These are phyloP conservation scores for Leptographium lundbergii DNA, from an alignment of 2,329 filamentous ascomycete species.

Conservation along the genomic window DNA sequence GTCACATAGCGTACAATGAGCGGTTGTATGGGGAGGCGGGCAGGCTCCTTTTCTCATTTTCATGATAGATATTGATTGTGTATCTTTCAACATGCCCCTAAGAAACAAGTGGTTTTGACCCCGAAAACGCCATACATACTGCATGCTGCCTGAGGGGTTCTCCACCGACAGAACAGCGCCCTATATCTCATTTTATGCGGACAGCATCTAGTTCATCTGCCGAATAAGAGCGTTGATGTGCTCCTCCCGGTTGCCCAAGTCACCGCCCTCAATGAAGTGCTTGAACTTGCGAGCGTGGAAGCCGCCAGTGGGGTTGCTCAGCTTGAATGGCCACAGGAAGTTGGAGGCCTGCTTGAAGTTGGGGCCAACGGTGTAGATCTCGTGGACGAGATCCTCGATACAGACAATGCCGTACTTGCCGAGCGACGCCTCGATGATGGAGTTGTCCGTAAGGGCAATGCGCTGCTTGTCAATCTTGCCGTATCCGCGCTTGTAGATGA, in stretches of 20 bases:
- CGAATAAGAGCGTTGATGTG: slow-evolving; percentile 93
- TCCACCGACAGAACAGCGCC: slow-evolving; percentile 15
- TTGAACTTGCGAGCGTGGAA: slow-evolving; percentile 97
- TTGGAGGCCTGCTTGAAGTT: slow-evolving; percentile 99
- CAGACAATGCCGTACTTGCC: slow-evolving; percentile 99
- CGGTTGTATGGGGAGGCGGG: neutral
- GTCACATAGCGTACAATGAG: no score
- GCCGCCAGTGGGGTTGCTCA: slow-evolving; percentile 93
- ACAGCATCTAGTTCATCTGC: slow-evolving; percentile 83
- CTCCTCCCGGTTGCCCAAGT: slow-evolving; percentile 96
- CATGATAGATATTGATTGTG: slow-evolving; percentile 1
- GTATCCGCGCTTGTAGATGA: slow-evolving; percentile 99
- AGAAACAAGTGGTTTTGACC: neutral
- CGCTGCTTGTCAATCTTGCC: slow-evolving; percentile 99
- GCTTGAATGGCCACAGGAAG: slow-evolving; percentile 99
- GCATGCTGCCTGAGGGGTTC: slow-evolving; percentile 3
- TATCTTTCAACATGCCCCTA: neutral
- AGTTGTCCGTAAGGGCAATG: slow-evolving; percentile 90
- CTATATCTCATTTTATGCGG: neutral
- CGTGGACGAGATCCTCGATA: slow-evolving; percentile 98
- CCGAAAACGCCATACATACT: slow-evolving; percentile 1
- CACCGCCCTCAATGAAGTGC: slow-evolving; percentile 98
- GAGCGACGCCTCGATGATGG: slow-evolving; percentile 91
- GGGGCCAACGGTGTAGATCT: slow-evolving; percentile 96
- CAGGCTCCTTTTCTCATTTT: neutral